Conservation (phyloP, 2,329 filamentous ascomycete genomes). For the Xylaria sp. region DNA sequence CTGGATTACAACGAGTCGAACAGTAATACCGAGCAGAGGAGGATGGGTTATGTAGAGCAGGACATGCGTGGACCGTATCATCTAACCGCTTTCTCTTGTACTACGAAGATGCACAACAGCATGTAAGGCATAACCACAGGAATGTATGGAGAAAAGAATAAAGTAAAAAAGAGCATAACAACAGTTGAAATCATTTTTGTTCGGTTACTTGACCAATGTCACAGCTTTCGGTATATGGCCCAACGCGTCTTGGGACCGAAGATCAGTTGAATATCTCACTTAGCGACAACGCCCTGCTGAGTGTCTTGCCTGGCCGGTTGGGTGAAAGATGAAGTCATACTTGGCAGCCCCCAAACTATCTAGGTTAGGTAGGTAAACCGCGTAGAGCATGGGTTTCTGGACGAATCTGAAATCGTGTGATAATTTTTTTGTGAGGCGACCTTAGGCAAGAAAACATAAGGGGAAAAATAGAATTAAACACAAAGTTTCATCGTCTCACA, state of each 20-base stretch:
- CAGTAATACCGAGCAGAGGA: constrained; percentile 6
- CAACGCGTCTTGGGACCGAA: not conserved
- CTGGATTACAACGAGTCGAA: not conserved
- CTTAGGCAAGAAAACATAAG: not conserved
- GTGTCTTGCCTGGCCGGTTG: too few relatives aligned
- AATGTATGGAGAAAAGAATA: not conserved
- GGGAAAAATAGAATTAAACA: not conserved
- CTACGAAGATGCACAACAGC: constrained; percentile 11
- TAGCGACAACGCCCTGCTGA: too few relatives aligned
- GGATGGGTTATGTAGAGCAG: constrained; percentile 14
- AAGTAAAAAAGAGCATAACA: not conserved
- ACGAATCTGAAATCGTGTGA: not conserved
- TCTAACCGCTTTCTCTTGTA: constrained; percentile 3
- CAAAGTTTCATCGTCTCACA: not conserved
- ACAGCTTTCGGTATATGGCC: constrained; percentile 17
- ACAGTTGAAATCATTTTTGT: constrained; percentile 4
- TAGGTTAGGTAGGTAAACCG: not conserved
- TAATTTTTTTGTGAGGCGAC: not conserved
- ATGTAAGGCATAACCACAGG: not conserved
- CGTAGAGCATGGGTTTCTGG: not conserved
- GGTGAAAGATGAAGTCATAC: too few relatives aligned
- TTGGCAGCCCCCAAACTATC: not conserved
- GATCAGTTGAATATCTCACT: not conserved
- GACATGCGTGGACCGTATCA: constrained; percentile 15
- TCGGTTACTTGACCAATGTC: not conserved